Conservation (phyloP, 2,329 filamentous ascomycete genomes). For the Verticillium nubilum region DNA sequence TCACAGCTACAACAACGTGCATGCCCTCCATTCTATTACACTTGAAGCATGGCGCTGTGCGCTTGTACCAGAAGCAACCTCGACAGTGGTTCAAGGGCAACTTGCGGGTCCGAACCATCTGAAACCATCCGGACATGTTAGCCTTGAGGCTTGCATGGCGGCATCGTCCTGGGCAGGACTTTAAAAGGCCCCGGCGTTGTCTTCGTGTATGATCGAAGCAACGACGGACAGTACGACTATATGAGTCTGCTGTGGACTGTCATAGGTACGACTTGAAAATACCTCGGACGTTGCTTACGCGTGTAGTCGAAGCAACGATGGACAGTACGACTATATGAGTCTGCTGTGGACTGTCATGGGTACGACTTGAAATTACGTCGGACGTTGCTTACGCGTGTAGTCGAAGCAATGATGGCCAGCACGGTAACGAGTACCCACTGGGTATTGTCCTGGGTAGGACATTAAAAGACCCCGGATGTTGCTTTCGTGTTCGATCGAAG, state of each 20-base stretch:
- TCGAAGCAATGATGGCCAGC: slow-evolving; percentile 4
- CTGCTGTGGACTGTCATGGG: slow-evolving; percentile 21
- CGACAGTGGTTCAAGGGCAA: background rate
- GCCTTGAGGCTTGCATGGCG: background rate
- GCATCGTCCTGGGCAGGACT: no score
- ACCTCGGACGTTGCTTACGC: no score
- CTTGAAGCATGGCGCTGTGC: background rate
- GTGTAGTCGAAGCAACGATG: no score
- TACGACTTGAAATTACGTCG: slow-evolving; percentile 27
- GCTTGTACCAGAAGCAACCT: background rate
- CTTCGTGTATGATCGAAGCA: no score
- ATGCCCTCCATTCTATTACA: background rate
- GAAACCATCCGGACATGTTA: background rate
- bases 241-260: background rate
- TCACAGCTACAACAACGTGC: background rate
- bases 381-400: background rate
- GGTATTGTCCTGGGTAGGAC: slow-evolving; percentile 28
- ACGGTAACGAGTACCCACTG: background rate
- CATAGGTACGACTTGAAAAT: no score
- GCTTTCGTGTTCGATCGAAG: background rate
- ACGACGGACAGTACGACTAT: no score
- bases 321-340: no score
- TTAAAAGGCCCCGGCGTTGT: no score
- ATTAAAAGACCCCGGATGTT: slow-evolving; percentile 23
- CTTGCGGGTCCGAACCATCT: background rate